Evolutionary conservation across 176 grass and related monocot genomes (phyloP), one percentile per base, ranked within the genome.

Genomic region (Oropetium thomaeum): DNA sequence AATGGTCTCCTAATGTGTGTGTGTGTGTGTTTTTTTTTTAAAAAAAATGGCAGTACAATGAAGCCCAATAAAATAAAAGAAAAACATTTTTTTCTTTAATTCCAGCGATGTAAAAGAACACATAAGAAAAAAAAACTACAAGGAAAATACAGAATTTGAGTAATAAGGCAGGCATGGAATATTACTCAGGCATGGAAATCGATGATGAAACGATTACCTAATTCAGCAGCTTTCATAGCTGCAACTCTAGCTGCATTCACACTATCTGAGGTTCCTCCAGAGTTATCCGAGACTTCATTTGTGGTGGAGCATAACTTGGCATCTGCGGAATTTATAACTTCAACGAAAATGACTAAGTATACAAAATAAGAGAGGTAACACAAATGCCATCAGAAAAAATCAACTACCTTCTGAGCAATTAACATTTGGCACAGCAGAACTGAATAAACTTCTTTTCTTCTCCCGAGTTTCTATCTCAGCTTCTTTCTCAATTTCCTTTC

Each of bases 201-300:
- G 52, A 25, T 39, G 9, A 78, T 51, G 17, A 0, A 44, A 59
- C 57, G 29, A 48, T 62, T 71, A 98, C 96, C 96, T 81, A 90
- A 82, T 87, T 98, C 86, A 41, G 91, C 96, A 84, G 91, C 96
- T 88, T 88, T 94, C 84, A 92, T 80, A 43, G 96, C 96, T 42
- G 89, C 96, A 79, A 85, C 58, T 94, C 92, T 98, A 72, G 96
- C 91, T 62, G 96, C 84, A 90, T 90, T 53, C 53, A 92, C 75
- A 92, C 80, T 73, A 62, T 41, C 79, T 67, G 66, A 43, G 39
- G 42, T 52, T 72, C 15, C 86, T 34, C 47, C 72, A 76, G 76
- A 41, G 31, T 44, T 76, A 69, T 79, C 64, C 42, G 44, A 82
- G 69, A 52, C 47, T 45, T 76, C 74, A 32, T 73, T 78, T 55